Conservation (phyloP, 345 rosid genomes). For the Physaria fendleri region DNA sequence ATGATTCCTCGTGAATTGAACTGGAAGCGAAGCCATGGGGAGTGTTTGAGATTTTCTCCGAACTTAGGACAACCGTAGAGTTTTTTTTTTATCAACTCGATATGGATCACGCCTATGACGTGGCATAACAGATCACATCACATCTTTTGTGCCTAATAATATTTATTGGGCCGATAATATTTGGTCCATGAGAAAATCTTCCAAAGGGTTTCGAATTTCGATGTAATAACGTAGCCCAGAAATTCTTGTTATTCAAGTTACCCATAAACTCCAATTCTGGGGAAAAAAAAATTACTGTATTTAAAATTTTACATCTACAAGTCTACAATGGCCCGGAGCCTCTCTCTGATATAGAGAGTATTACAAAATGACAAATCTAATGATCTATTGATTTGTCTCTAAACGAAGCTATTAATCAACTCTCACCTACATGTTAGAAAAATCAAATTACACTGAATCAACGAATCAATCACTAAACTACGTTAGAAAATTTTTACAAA, state of each 20-base stretch:
- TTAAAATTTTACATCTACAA: conserved; percentile 12
- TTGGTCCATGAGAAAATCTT: neutral
- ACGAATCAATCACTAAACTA: too few relatives aligned
- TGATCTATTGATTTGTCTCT: too few relatives aligned
- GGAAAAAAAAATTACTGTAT: neutral
- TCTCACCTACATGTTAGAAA: too few relatives aligned
- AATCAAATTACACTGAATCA: too few relatives aligned
- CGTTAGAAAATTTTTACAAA: too few relatives aligned
- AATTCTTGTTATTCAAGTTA: too few relatives aligned
- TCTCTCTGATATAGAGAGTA: neutral
- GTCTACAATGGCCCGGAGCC: neutral
- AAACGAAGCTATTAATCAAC: too few relatives aligned
- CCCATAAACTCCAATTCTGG: neutral
- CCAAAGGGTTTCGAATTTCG: too few relatives aligned
- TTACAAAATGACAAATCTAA: too few relatives aligned
- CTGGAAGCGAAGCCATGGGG: conserved; percentile 43
- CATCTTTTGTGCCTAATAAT: neutral
- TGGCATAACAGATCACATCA: conserved; percentile 29
- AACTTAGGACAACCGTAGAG: conserved; percentile 5
- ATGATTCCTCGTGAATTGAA: conserved; percentile 30
- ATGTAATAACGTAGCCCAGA: neutral
- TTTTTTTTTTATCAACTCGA: conserved; percentile 34
- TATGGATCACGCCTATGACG: conserved; percentile 34
- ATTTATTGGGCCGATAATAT: neutral
- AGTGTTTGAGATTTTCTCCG: neutral